These are phyloP conservation scores for Beauveria pseudobassiana DNA, from an alignment of 2,329 filamentous ascomycete genomes.

Conservation along the genomic window DNA sequence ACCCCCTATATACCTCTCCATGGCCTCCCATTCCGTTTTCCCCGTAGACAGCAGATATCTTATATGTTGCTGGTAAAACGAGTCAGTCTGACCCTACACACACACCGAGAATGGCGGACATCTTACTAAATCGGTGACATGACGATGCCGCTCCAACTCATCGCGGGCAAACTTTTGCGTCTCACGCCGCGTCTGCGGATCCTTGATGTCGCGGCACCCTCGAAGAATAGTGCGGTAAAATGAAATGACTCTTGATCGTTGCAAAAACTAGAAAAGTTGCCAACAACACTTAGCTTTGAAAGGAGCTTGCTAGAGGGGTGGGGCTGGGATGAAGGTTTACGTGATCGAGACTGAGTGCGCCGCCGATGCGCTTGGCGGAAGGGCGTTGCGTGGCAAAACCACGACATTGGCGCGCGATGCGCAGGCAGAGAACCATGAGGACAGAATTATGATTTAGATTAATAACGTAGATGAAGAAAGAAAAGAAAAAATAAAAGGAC, in stretches of 20 bases:
- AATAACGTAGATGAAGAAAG: not conserved
- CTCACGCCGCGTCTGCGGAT: conserved; percentile 45
- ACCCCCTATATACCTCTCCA: conserved; percentile 39
- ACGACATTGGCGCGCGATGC: not conserved
- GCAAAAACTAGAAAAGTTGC: conserved; percentile 40
- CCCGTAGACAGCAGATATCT: conserved; percentile 57
- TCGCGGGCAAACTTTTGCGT: conserved; percentile 48
- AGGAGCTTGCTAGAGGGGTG: no score
- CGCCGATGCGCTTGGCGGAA: conserved; percentile 21
- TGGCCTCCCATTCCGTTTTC: conserved; percentile 58
- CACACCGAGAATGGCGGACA: not conserved
- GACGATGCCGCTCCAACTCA: conserved; percentile 53
- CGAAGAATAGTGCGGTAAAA: conserved; percentile 53
- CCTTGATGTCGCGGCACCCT: conserved; percentile 43
- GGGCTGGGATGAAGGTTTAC: conserved; percentile 29
- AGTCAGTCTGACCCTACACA: no score
- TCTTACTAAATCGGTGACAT: conserved; percentile 49
- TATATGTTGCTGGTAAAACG: conserved; percentile 42
- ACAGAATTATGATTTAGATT: not conserved
- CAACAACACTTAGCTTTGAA: not conserved
- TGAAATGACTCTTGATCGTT: conserved; percentile 45
- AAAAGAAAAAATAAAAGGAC: not conserved
- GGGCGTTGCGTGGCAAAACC: conserved; percentile 9
- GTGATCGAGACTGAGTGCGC: conserved; percentile 49
- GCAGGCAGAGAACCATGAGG: not conserved